Evolutionary conservation across 805 yeast species (phyloP).

Genomic region (Saturnispora kantuleensis): DNA sequence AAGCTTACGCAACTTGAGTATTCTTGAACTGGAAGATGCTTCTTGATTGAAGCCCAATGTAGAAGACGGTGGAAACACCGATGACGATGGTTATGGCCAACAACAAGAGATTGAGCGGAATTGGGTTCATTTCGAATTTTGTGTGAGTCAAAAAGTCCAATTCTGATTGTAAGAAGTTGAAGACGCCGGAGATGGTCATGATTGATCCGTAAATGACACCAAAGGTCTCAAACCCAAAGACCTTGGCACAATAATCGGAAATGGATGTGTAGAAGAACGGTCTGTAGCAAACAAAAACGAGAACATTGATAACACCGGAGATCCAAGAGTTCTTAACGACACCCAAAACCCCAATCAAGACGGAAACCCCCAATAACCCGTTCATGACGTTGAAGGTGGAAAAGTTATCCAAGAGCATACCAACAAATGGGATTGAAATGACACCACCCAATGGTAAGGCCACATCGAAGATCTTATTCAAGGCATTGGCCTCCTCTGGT

Average conservation of each 20-base stretch:
- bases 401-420: slow-evolving; percentile 39
- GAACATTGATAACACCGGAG: slow-evolving; percentile 36
- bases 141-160: slow-evolving; percentile 43
- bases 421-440: slow-evolving; percentile 44
- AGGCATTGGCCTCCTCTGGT: slow-evolving; percentile 26
- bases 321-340: slow-evolving; percentile 29
- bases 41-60: slow-evolving; percentile 27
- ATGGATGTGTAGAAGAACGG: slow-evolving; percentile 51
- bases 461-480: slow-evolving; percentile 40
- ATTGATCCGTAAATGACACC: slow-evolving; percentile 52
- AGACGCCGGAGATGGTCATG: slow-evolving; percentile 41
- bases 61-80: slow-evolving; percentile 34
- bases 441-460: slow-evolving; percentile 51
- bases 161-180: slow-evolving; percentile 38
- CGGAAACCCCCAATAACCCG: slow-evolving; percentile 32
- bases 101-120: slow-evolving; percentile 37
- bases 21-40: slow-evolving; percentile 11
- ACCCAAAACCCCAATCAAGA: slow-evolving; percentile 41
- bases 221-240: slow-evolving; percentile 51
- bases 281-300: slow-evolving; percentile 42
- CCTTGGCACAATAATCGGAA: slow-evolving; percentile 52
- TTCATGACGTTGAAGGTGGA: slow-evolving; percentile 36
- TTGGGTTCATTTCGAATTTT: slow-evolving; percentile 44
- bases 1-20: background rate
- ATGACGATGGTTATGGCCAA: slow-evolving; percentile 32